Evolutionary conservation across 805 yeast species (phyloP).

Genomic region (Ogataea philodendri): DNA sequence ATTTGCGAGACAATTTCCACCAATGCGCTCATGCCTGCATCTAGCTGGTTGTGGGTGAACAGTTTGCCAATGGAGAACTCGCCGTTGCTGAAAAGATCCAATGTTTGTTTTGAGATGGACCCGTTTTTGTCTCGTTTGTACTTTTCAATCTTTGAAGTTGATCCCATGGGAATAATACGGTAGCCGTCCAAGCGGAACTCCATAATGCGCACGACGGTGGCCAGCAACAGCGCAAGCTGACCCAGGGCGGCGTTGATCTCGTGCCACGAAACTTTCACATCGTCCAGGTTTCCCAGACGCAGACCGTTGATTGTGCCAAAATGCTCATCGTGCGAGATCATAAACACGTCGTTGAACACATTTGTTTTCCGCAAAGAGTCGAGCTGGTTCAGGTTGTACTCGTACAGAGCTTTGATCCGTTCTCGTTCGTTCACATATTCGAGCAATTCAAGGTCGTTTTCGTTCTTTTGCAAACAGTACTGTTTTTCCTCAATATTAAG

Average conservation of each 20-base stretch:
- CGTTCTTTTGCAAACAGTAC: conserved; percentile 50
- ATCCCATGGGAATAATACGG: conserved; percentile 76
- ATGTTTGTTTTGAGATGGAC: conserved; percentile 29
- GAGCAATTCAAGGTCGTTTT: conserved; percentile 50
- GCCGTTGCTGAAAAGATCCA: conserved; percentile 66
- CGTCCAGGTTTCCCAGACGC: conserved; percentile 68
- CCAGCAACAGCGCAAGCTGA: conserved; percentile 66
- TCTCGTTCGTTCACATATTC: conserved; percentile 55
- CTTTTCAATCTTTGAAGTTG: conserved; percentile 73
- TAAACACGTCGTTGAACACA: conserved; percentile 79
- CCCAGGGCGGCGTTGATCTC: conserved; percentile 93
- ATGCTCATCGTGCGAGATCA: conserved; percentile 78
- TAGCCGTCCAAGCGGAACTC: conserved; percentile 56
- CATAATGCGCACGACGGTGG: conserved; percentile 60
- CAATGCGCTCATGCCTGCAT: conserved; percentile 76
- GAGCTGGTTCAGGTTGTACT: conserved; percentile 58
- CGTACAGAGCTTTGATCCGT: conserved; percentile 61
- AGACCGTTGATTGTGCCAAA: conserved; percentile 88
- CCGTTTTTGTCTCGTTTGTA: conserved; percentile 38
- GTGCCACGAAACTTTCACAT: conserved; percentile 73
- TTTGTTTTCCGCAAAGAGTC: conserved; percentile 73
- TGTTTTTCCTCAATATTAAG: conserved; percentile 46
- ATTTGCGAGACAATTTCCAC: conserved; percentile 59
- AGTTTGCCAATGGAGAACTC: conserved; percentile 69
- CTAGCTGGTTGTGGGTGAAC: conserved; percentile 73